phyloP scores from a whole-genome alignment of 73 alveolate species.

The Symbiodinium pilosum region DNA sequence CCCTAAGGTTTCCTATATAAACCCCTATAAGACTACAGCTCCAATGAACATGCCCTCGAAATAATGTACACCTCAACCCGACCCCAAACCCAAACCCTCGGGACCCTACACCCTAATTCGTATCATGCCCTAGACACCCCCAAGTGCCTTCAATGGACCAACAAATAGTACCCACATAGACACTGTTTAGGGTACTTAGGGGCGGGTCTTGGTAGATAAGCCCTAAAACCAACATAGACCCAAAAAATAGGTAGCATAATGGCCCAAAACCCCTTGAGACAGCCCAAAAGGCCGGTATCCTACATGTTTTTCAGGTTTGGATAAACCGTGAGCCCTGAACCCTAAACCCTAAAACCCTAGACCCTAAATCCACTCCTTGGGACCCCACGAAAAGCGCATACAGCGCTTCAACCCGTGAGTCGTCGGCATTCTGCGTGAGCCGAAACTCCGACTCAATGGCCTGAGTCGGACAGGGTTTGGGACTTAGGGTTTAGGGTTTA shows the following conservation, averaged over 20 bases:
- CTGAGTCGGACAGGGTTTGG: background rate
- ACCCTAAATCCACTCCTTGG: background rate
- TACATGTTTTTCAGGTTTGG: too few species aligned
- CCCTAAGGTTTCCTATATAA: too few species aligned
- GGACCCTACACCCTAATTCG: background rate
- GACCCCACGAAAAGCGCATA: conserved; percentile 26
- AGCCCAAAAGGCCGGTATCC: too few species aligned
- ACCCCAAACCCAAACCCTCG: background rate
- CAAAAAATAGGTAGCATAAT: background rate
- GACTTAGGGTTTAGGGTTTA: too few species aligned
- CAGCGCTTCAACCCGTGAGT: conserved; percentile 43
- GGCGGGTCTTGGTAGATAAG: too few species aligned
- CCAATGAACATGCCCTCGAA: too few species aligned
- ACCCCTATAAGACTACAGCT: too few species aligned
- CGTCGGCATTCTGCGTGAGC: conserved; percentile 85
- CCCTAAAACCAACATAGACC: background rate
- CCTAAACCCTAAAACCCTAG: background rate
- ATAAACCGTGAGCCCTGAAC: too few species aligned
- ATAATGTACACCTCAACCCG: too few species aligned
- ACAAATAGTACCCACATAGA: too few species aligned
- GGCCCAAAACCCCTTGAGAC: background rate
- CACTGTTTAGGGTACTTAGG: too few species aligned
- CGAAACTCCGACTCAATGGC: conserved; percentile 95
- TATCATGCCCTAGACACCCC: background rate
- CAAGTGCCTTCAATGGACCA: too few species aligned